A percentile compares a stretch with the other conserved stretches of the same genome.
Conservation (phyloP, 306 rosid genomes). For the Lablab purpureus region DNA sequence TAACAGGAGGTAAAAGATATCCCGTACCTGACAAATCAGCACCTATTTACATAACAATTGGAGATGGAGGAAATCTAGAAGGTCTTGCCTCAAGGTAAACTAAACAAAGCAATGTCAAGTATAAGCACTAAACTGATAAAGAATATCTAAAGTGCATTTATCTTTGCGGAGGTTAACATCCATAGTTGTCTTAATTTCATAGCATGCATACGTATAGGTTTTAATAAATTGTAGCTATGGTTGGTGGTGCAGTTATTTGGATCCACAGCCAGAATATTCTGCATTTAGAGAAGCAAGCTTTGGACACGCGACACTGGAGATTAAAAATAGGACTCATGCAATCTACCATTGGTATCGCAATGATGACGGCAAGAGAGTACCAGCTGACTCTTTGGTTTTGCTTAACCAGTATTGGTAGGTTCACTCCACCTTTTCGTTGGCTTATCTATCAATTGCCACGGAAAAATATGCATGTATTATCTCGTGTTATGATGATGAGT, state of each 20-base stretch:
- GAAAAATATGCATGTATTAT: background rate
- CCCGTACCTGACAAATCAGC: constrained; percentile 84
- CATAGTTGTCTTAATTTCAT: background rate
- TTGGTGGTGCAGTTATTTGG: constrained; percentile 62
- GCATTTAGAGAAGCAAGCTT: constrained; percentile 96
- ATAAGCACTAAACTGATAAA: background rate
- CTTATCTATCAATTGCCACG: background rate
- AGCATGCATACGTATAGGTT: background rate
- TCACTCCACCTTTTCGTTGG: constrained; percentile 31
- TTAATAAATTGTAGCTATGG: constrained; percentile 16
- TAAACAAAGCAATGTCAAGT: constrained; percentile 1
- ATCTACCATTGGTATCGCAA: constrained; percentile 97
- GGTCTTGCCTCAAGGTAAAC: constrained; percentile 91
- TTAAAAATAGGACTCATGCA: constrained; percentile 86
- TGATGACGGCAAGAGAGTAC: constrained; percentile 82
- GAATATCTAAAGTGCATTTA: background rate
- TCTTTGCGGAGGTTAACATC: too few relatives aligned
- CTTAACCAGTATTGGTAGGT: constrained; percentile 92
- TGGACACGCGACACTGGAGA: constrained; percentile 92
- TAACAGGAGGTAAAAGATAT: constrained; percentile 67
- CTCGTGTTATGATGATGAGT: constrained; percentile 2
- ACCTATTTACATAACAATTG: constrained; percentile 90
- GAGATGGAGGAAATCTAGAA: constrained; percentile 99
- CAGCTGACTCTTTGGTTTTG: constrained; percentile 69
- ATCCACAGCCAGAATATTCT: constrained; percentile 95